phyloP scores from a whole-genome alignment of 805 yeast species.

The Teunomyces lycoperdinae region DNA sequence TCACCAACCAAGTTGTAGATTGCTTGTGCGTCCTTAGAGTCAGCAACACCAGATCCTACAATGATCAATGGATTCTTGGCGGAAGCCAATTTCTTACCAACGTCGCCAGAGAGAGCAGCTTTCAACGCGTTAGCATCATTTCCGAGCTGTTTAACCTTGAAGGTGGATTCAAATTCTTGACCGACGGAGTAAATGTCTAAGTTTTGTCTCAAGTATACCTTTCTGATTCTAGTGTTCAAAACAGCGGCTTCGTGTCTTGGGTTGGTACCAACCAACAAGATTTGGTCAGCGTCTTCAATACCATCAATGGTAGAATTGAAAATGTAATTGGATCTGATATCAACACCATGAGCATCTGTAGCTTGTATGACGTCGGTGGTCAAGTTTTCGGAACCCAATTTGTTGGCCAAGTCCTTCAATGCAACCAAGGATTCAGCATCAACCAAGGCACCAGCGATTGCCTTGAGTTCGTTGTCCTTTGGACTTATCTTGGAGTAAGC shows the following conservation, averaged over 20 bases:
- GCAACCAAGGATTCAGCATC: conserved; percentile 84
- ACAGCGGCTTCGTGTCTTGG: conserved; percentile 92
- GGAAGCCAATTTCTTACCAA: conserved; percentile 61
- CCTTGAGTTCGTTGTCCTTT: conserved; percentile 69
- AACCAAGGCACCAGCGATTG: conserved; percentile 74
- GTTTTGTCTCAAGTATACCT: conserved; percentile 67
- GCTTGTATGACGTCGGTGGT: conserved; percentile 67
- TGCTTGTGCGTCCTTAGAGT: conserved; percentile 61
- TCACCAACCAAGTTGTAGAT: conserved; percentile 58
- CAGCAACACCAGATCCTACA: conserved; percentile 77
- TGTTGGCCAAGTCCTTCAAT: conserved; percentile 73
- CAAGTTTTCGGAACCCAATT: conserved; percentile 76
- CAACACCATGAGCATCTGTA: conserved; percentile 60
- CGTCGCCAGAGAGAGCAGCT: conserved; percentile 60
- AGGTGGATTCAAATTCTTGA: conserved; percentile 74
- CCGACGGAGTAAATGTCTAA: conserved; percentile 74
- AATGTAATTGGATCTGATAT: conserved; percentile 72
- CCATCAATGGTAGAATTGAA: conserved; percentile 80
- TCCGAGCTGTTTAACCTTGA: conserved; percentile 63
- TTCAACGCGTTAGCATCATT: conserved; percentile 53
- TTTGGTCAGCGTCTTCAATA: conserved; percentile 78
- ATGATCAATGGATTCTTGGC: conserved; percentile 78
- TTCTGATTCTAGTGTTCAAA: conserved; percentile 77
- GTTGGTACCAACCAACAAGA: conserved; percentile 78
- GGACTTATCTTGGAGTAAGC: conserved; percentile 58